These are phyloP conservation scores for Coemansia reversa DNA, from an alignment of 192 early-diverging fungal genomes.

Conservation along the genomic window DNA sequence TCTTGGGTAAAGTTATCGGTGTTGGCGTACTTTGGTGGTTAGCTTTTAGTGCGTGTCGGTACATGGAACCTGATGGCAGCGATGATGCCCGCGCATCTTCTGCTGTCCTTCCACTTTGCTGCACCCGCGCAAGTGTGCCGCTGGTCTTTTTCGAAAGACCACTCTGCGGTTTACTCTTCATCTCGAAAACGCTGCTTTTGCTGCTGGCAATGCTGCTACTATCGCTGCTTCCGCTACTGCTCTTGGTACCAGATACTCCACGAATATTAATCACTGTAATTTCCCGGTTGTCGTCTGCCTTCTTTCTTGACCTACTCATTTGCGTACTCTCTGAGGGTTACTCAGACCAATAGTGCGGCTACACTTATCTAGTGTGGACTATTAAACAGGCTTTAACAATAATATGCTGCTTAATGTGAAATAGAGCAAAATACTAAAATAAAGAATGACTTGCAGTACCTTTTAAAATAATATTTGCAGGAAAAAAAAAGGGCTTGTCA, in stretches of 20 bases:
- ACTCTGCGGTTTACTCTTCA: not conserved
- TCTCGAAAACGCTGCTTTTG: not conserved
- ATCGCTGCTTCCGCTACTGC: not conserved
- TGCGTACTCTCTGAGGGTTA: not conserved
- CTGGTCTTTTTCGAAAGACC: constrained; percentile 22
- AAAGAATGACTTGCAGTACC: too few species aligned
- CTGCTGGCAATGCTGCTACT: not conserved
- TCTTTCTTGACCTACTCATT: not conserved
- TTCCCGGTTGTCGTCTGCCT: not conserved
- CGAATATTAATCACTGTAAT: constrained; percentile 43
- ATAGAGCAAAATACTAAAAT: too few species aligned
- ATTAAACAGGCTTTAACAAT: too few species aligned
- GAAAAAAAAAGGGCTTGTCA: too few species aligned
- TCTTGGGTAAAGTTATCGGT: not conserved
- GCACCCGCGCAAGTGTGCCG: constrained; percentile 14
- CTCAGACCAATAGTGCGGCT: too few species aligned
- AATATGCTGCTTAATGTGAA: too few species aligned
- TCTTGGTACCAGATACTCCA: constrained; percentile 1
- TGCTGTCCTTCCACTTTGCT: not conserved
- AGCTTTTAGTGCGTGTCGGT: constrained; percentile 16
- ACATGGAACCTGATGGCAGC: constrained; percentile 30
- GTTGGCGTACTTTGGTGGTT: constrained; percentile 1
- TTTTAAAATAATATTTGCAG: too few species aligned
- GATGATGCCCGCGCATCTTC: constrained; percentile 5
- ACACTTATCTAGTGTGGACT: too few species aligned